Base-by-base conservation (phyloP, 1,284 basidiomycete species). In the Hymenochaete sp. region DNA sequence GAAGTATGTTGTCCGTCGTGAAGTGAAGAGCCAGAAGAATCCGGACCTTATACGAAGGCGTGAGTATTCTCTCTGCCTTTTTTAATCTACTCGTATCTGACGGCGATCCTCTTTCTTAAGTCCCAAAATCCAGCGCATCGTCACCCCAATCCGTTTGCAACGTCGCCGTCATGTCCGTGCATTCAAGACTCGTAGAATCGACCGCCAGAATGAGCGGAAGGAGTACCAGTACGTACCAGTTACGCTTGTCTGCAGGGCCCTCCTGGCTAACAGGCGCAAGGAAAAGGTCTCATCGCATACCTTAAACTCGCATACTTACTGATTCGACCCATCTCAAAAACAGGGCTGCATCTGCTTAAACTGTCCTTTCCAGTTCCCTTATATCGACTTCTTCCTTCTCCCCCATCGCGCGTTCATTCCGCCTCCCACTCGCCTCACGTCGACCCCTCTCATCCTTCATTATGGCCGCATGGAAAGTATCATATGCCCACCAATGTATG, bases 31-130 rank as follows among this genome's bases (percentile, higher is more conserved):
- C 66, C 59, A 70, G 62, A 97, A 96, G 82, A 93, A 95, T 75
- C 82, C 82, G 63, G 75, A 77, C 58, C 97, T 77, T 96, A 95
- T 73, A 93, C 89, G 72, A 98, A 98, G 78, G 92, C 93, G 77
- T 95, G 65, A 67, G 88, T 86, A 8, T 39, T 25, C 1, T 18
- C 26, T 35, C 25, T 26, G 21, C 41, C 24, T 42, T 14, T 22
- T 18, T 8, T 18, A 14, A 28, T n/a, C 14, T 21, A 9, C 1
- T 38, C 13, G 29, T 13, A 13, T 42, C 4, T n/a, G 18, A 29
- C 16, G 38, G 21, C 13, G 53, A 4, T 44, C 39, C 31, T 45
- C 43, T 11, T 33, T 33, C 36, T 38, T 37, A 49, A 86, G 84
- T 57, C 83, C 85, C 56, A 89, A 90, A 71, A 89, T 91, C 63